Percentiles rank a stretch among this genome's conserved stretches.
These are phyloP conservation scores for Gloeostereum incarnatum DNA, from an alignment of 768 basidiomycete species.

Conservation along the genomic window DNA sequence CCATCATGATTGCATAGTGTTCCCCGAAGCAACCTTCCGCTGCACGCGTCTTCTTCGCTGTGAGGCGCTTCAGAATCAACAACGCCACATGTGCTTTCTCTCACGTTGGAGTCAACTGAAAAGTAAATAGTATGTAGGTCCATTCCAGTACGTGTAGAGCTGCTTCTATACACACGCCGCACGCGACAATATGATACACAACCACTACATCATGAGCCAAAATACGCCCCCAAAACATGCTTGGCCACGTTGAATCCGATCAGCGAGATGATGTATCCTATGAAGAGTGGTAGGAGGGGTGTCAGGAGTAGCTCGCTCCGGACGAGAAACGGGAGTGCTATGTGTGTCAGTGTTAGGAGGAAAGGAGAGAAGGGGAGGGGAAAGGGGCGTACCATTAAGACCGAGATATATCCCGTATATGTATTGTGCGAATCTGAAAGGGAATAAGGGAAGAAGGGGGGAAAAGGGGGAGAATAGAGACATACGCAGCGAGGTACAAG, in stretches of 20 bases:
- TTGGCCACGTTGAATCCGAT: conserved; percentile 88
- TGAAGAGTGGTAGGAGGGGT: conserved; percentile 81
- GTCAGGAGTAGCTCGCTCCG: conserved; percentile 87
- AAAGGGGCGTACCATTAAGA: conserved; percentile 50
- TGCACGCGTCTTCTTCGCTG: too few relatives aligned
- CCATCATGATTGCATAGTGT: too few relatives aligned
- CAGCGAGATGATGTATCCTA: conserved; percentile 76
- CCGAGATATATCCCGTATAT: conserved; percentile 88
- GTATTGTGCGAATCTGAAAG: conserved; percentile 76
- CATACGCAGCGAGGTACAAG: conserved; percentile 78
- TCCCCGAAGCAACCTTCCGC: too few relatives aligned
- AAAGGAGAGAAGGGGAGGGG: conserved; percentile 6
- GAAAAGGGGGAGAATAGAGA: conserved; percentile 8
- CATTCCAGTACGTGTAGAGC: too few relatives aligned
- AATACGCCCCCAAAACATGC: conserved; percentile 74
- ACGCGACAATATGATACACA: too few relatives aligned
- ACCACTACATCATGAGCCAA: conserved; percentile 31
- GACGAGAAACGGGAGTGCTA: conserved; percentile 90
- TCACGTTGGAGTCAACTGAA: too few relatives aligned
- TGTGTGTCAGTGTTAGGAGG: conserved; percentile 6
- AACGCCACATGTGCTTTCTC: too few relatives aligned
- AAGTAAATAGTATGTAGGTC: too few relatives aligned
- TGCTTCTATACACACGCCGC: too few relatives aligned
- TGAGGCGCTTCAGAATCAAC: too few relatives aligned
- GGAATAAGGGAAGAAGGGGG: neutral